Base-by-base conservation (phyloP, 805 yeast genomes). In the Clavispora phyllophila region DNA sequence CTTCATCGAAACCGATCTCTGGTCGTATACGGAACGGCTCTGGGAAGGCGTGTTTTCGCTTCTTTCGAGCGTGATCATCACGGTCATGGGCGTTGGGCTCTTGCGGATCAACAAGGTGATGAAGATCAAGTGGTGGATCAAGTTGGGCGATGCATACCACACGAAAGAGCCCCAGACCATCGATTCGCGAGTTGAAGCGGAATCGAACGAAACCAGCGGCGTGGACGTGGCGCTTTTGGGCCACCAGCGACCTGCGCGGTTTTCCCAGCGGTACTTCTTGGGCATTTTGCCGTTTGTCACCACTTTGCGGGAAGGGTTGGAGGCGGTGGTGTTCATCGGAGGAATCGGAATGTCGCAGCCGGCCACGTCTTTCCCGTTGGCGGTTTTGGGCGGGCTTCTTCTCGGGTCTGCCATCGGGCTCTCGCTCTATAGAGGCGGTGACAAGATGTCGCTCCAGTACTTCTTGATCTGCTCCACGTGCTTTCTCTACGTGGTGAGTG, bases 21-120 rank as follows among this genome's bases (percentile, higher is more conserved):
- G 96, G 96, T 78, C 90, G 8, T 67, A 80, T 46, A 84, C 96
- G 32, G 97, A 89, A 60, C 79, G 93, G 54, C 72, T 87, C 41
- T 89, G 96, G 86, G 97, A 89, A 59, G 96, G 96, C 7, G 64
- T 81, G 0, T 80, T 89, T 57, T 84, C 91, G 52, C 71, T 90
- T 12, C 60, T 88, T 24, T 88, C 96, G 3, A 78, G 93, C 15
- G 55, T 84, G 1, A 79, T 89, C 45, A 89, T 89, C 46, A 85
- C 96, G 1, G 65, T 82, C 7, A 88, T 89, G 96, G 96, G 96
- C 0, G 56, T 87, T 26, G 84, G 91, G 42, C 78, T 89, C 58
- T 69, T 89, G 47, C 72, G 96, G 48, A 76, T 89, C 58, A 87
- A 89, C 52, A 82, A 84, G 57, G 68, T 70, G 40, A 68, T 89